Conservation (phyloP, 192 early-diverging fungal species). For the Coemansia aciculifera region DNA sequence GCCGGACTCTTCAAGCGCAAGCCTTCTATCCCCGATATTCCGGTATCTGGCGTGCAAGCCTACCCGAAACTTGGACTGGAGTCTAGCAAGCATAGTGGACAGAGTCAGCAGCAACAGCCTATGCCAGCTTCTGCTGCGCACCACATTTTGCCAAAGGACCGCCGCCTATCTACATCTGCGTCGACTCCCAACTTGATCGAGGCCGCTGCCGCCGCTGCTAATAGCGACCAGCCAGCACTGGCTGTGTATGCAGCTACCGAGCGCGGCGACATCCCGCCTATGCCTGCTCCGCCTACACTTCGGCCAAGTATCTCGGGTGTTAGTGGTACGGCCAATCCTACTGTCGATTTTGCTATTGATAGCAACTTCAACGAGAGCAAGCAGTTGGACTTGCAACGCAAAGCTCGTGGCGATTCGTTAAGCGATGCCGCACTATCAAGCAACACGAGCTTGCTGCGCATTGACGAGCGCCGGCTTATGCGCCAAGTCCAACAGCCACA, state of each 20-base stretch:
- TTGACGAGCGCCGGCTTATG: conserved; percentile 30
- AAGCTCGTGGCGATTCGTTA: conserved; percentile 22
- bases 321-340: not conserved
- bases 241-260: conserved; percentile 49
- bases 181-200: conserved; percentile 53
- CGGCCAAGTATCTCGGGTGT: conserved; percentile 31
- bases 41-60: conserved; percentile 19
- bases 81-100: conserved; percentile 1
- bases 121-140: not conserved
- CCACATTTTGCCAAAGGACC: conserved; percentile 28
- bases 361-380: not conserved
- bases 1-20: conserved; percentile 52
- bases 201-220: conserved; percentile 43
- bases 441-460: conserved; percentile 17
- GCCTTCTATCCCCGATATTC: conserved; percentile 50
- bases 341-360: not conserved
- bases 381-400: conserved; percentile 3
- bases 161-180: conserved; percentile 47
- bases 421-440: conserved; percentile 20
- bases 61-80: conserved; percentile 10
- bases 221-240: conserved; percentile 42
- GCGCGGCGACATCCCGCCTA: conserved; percentile 49
- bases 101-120: conserved; percentile 17
- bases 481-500: conserved; percentile 31
- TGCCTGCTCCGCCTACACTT: conserved; percentile 49